Evolutionary conservation across 805 yeast species (phyloP).

Genomic region (Saccharomycopsis capsularis): DNA sequence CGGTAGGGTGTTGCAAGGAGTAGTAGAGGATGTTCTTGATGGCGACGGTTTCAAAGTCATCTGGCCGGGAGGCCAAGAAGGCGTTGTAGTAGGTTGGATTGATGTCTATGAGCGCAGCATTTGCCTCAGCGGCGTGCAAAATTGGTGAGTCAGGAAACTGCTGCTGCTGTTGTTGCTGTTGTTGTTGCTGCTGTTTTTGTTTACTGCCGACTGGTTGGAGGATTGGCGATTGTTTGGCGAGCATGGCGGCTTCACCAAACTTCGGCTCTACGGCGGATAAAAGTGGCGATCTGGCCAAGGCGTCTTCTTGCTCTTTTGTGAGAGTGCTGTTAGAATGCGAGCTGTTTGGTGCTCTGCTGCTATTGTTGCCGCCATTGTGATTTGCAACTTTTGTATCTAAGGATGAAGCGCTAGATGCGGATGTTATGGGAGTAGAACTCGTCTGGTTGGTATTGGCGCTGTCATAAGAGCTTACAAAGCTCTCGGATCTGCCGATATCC

Average conservation of each 20-base stretch:
- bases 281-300: constrained; percentile 48
- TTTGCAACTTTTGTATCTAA: neutral
- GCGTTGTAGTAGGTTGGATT: constrained; percentile 64
- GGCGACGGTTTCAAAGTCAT: constrained; percentile 79
- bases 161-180: neutral
- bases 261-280: constrained; percentile 56
- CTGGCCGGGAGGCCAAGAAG: constrained; percentile 82
- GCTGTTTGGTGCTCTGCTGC: neutral
- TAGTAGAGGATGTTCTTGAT: constrained; percentile 57
- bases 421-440: constrained; percentile 2
- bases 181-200: neutral
- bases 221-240: constrained; percentile 21
- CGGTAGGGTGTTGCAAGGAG: constrained; percentile 42
- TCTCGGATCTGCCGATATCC: constrained; percentile 16
- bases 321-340: constrained; percentile 22
- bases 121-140: constrained; percentile 36
- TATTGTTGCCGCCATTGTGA: neutral
- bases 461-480: constrained; percentile 14
- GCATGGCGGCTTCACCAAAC: constrained; percentile 33
- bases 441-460: neutral
- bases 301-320: constrained; percentile 43
- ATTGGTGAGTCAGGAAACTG: constrained; percentile 34
- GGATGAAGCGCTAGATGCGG: neutral
- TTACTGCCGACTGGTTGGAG: constrained; percentile 17
- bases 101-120: constrained; percentile 35